Percentiles rank a stretch among this genome's conserved stretches.
Conservation (phyloP, 2,329 filamentous ascomycete species). For the Aspergillus costaricaensis region DNA sequence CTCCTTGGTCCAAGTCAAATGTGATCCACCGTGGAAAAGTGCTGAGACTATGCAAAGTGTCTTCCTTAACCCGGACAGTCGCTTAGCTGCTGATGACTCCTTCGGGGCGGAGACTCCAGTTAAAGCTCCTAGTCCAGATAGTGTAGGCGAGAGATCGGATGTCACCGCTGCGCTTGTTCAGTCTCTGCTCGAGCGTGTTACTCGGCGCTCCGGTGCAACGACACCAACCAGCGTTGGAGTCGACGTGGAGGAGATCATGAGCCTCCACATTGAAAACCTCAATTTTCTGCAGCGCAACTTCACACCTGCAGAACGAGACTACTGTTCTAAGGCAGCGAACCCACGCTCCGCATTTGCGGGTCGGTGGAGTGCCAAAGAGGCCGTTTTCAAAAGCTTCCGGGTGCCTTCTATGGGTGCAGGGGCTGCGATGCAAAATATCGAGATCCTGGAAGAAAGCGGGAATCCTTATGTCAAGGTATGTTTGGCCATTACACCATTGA, state of each 20-base stretch:
- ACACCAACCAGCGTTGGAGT: slow-evolving; percentile 14
- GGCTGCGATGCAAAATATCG: slow-evolving; percentile 20
- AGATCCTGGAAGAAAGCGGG: slow-evolving; percentile 15
- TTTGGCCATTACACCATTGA: neutral
- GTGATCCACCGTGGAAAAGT: slow-evolving; percentile 18
- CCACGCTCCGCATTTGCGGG: slow-evolving; percentile 83
- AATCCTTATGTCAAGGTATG: slow-evolving; percentile 17
- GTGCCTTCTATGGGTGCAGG: slow-evolving; percentile 14
- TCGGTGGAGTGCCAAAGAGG: slow-evolving; percentile 90
- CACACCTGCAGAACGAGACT: slow-evolving; percentile 76
- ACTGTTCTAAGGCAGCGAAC: slow-evolving; percentile 76
- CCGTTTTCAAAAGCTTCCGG: slow-evolving; percentile 23
- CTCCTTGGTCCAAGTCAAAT: slow-evolving; percentile 21
- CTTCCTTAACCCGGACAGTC: slow-evolving; percentile 19
- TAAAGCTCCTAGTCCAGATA: neutral
- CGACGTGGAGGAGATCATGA: slow-evolving; percentile 68
- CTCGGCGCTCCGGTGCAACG: neutral
- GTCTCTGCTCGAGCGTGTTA: slow-evolving; percentile 12
- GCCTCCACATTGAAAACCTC: slow-evolving; percentile 88
- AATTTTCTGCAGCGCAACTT: slow-evolving; percentile 96
- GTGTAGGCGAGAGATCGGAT: neutral
- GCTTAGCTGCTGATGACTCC: slow-evolving; percentile 7
- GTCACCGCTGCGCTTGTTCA: slow-evolving; percentile 10
- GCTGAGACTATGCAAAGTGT: slow-evolving; percentile 14
- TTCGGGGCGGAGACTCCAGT: neutral